Base-by-base conservation (phyloP, 2,329 filamentous ascomycete genomes). In the Colletotrichum siamense region DNA sequence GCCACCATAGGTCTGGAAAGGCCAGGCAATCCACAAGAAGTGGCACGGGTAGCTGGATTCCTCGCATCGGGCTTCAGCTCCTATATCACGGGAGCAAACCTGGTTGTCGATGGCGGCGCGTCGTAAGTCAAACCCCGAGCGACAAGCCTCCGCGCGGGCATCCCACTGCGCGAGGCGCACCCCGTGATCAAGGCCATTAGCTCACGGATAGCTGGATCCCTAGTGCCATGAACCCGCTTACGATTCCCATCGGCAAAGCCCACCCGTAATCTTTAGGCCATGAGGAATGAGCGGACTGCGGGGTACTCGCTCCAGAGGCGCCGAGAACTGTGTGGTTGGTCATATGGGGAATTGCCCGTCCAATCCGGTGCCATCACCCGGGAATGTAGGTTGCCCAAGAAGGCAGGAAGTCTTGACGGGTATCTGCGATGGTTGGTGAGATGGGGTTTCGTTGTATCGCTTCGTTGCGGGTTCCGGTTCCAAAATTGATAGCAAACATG, bases 31-130 rank as follows among this genome's bases (percentile, higher is more conserved):
- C 90, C 91, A 0, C 88, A 89, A 67, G 91, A 93, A 80, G 90
- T 93, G 12, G 92, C 87, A 1, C 84, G 90, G 44, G 91, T 92
- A 5, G 91, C 89, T 1, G 91, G 92, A 0, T 93, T 93, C 80
- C 83, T 93, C 77, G 91, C 91, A 4, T 91, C 88, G 82, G 91
- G 91, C 0, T 93, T 93, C 82, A 91, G 89, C 77, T 90, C 88
- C 72, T 93, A 93, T 82, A 87, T 93, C 59, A 93, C 90, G 1
- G 92, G 92, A 2, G 86, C 90, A 3, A 93, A 93, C 80, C 82
- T 93, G 79, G 88, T 92, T 16, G 91, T 93, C 16, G 91, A 93
- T 83, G 92, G 91, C 6, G 92, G 91, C 9, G 89, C 90, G 24
- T 83, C 82, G 83, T 84, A 75, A 82, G 82, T 80, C 44, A n/a